Conservation (phyloP, 257 asterid species). For the Jacaranda mimosifolia region DNA sequence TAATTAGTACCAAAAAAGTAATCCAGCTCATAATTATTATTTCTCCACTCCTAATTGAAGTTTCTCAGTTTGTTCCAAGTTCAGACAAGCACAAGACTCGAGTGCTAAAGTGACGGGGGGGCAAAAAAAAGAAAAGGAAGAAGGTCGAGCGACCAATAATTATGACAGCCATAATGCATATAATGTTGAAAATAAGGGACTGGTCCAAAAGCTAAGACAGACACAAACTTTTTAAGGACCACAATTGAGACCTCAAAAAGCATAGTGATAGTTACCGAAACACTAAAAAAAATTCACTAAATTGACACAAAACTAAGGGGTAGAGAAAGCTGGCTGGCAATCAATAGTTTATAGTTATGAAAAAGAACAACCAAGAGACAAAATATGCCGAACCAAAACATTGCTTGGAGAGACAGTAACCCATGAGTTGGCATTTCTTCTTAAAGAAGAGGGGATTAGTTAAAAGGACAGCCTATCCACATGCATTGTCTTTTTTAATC, state of each 20-base stretch:
- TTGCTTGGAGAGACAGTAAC: conserved; percentile 66
- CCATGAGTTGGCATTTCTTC: conserved; percentile 53
- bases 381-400: conserved; percentile 32
- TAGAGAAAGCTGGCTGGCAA: conserved; percentile 16
- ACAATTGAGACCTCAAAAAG: neutral
- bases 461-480: conserved; percentile 71
- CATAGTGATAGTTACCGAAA: no score
- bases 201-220: neutral
- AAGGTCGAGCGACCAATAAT: neutral
- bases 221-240: neutral
- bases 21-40: neutral
- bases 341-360: neutral
- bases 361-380: neutral
- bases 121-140: no score
- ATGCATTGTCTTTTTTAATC: conserved; percentile 40
- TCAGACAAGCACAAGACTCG: neutral
- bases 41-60: conserved; percentile 32
- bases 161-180: no score
- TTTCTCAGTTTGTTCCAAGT: conserved; percentile 14
- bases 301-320: conserved; percentile 2
- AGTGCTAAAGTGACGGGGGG: neutral
- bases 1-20: conserved; percentile 20
- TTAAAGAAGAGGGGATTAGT: conserved; percentile 44
- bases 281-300: no score
- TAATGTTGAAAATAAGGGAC: neutral